phyloP scores from a whole-genome alignment of 2,329 filamentous ascomycete genomes.

The Neopestalotiopsis rosae region DNA sequence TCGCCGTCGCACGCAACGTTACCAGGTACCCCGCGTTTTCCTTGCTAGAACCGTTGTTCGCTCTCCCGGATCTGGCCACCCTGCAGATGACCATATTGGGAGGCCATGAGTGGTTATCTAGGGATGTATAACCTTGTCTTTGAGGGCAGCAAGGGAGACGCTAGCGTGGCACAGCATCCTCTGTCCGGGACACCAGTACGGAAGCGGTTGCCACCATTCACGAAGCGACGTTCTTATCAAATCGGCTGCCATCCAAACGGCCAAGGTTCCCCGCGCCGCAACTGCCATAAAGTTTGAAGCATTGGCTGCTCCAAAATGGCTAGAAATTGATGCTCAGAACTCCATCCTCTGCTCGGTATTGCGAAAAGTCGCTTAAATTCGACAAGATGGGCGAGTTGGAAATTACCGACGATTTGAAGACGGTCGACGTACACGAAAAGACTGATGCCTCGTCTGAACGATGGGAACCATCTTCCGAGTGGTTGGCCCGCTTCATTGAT shows the following conservation, averaged over 20 bases:
- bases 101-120: not conserved
- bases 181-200: not conserved
- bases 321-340: not conserved
- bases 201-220: conserved; percentile 1
- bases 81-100: not conserved
- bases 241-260: not conserved
- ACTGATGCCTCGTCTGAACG: not conserved
- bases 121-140: not conserved
- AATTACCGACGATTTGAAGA: not conserved
- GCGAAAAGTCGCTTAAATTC: not conserved
- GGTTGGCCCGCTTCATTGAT: conserved; percentile 30
- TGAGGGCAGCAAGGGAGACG: not conserved
- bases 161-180: not conserved
- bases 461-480: conserved; percentile 25
- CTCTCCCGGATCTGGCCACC: not conserved
- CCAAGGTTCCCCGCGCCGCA: not conserved
- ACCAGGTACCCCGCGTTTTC: not conserved
- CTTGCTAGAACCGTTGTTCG: not conserved
- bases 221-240: not conserved
- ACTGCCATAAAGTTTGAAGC: not conserved
- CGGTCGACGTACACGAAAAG: conserved; percentile 10
- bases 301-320: not conserved
- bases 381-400: not conserved
- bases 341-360: not conserved
- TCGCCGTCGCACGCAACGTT: not conserved